A percentile compares a stretch with the other conserved stretches of the same genome.
Evolutionary conservation across 1,284 basidiomycete genomes (phyloP).

Genomic region (Irpex sp.): DNA sequence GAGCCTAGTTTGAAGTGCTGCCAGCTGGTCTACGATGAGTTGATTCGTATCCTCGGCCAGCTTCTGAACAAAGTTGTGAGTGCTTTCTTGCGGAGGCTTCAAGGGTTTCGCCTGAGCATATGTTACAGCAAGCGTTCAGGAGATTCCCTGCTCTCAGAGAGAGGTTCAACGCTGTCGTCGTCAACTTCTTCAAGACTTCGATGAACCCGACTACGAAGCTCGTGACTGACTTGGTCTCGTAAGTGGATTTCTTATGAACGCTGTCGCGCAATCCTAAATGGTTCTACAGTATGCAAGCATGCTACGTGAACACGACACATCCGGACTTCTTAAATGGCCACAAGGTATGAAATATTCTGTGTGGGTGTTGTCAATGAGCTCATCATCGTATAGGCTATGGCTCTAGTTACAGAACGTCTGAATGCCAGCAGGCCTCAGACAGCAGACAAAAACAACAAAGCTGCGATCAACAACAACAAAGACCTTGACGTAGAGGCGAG

Average conservation of each 20-base stretch:
- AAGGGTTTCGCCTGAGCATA: conserved; percentile 3
- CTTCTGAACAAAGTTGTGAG: conserved; percentile 84
- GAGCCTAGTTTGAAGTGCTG: conserved; percentile 93
- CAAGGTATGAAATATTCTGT: conserved; percentile 43
- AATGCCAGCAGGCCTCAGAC: conserved; percentile 69
- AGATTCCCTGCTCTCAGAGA: conserved; percentile 93
- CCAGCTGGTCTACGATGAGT: conserved; percentile 92
- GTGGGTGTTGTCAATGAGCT: not conserved
- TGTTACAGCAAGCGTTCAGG: conserved; percentile 83
- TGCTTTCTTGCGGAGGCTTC: conserved; percentile 1
- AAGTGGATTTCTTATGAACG: conserved; percentile 21
- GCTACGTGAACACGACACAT: conserved; percentile 98
- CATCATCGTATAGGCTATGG: conserved; percentile 61
- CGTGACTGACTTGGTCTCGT: conserved; percentile 88
- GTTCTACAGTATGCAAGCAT: conserved; percentile 80
- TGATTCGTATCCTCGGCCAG: conserved; percentile 92
- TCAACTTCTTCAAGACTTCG: conserved; percentile 92
- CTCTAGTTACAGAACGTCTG: conserved; percentile 82
- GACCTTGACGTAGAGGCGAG: conserved; percentile 89
- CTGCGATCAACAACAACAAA: conserved; percentile 83
- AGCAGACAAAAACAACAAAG: conserved; percentile 72
- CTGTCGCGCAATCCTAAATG: conserved; percentile 2
- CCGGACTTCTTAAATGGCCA: conserved; percentile 97
- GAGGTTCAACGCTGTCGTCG: conserved; percentile 90
- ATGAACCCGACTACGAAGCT: conserved; percentile 96